A percentile compares a stretch with the other conserved stretches of the same genome.
phyloP scores from a whole-genome alignment of 2,329 filamentous ascomycete species.

The Pseudocercospora crystallina region DNA sequence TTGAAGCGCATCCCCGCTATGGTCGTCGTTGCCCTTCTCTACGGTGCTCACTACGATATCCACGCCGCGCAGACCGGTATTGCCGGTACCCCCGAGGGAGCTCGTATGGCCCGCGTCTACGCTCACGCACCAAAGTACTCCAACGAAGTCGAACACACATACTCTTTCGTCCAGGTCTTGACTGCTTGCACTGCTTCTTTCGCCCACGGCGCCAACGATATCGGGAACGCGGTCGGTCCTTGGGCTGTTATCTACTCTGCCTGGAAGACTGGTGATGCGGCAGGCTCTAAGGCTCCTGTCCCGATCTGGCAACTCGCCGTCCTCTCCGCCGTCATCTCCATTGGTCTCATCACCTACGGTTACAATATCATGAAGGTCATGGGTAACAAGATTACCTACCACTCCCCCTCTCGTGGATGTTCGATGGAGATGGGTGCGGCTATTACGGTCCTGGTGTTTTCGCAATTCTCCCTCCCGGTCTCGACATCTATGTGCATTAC shows the following conservation, averaged over 20 bases:
- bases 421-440: slow-evolving; percentile 62
- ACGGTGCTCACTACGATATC: slow-evolving; percentile 80
- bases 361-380: slow-evolving; percentile 64
- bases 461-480: slow-evolving; percentile 61
- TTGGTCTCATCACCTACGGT: slow-evolving; percentile 62
- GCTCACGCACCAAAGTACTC: slow-evolving; percentile 60
- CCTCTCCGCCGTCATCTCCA: slow-evolving; percentile 54
- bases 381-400: slow-evolving; percentile 60
- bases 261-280: slow-evolving; percentile 51
- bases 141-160: slow-evolving; percentile 63
- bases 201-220: slow-evolving; percentile 68
- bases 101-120: slow-evolving; percentile 63
- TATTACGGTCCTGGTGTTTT: slow-evolving; percentile 64
- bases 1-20: slow-evolving; percentile 67
- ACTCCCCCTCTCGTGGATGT: slow-evolving; percentile 56
- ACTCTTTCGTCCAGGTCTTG: slow-evolving; percentile 65
- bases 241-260: slow-evolving; percentile 64
- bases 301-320: slow-evolving; percentile 77
- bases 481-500: slow-evolving; percentile 67
- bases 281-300: slow-evolving; percentile 63
- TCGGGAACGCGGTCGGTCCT: slow-evolving; percentile 63
- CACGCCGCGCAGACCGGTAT: slow-evolving; percentile 73
- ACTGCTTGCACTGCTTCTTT: slow-evolving; percentile 73
- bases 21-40: slow-evolving; percentile 63
- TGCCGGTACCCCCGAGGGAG: slow-evolving; percentile 69